A percentile compares a stretch with the other conserved stretches of the same genome.
Conservation (phyloP, 805 yeast genomes). For the Pichia sporocuriosa region DNA sequence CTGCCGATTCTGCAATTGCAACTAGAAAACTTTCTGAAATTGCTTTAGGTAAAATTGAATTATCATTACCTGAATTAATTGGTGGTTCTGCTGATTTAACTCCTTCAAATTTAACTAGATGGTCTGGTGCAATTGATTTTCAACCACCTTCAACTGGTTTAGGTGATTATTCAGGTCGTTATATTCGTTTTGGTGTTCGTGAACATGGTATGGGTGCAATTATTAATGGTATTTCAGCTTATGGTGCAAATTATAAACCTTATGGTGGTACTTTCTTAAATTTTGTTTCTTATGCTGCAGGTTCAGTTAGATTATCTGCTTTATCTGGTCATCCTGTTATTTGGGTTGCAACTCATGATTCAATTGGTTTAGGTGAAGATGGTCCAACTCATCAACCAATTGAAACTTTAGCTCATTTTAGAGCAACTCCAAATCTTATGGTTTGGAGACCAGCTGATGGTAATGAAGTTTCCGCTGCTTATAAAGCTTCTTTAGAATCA, state of each 20-base stretch:
- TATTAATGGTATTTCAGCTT: slow-evolving; percentile 94
- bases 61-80: slow-evolving; percentile 74
- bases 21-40: slow-evolving; percentile 90
- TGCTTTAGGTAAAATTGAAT: slow-evolving; percentile 56
- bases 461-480: slow-evolving; percentile 82
- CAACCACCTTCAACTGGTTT: slow-evolving; percentile 76
- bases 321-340: slow-evolving; percentile 75
- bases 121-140: slow-evolving; percentile 80
- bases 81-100: slow-evolving; percentile 99
- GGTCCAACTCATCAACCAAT: slow-evolving; percentile 94
- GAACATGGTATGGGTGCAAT: slow-evolving; percentile 99
- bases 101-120: slow-evolving; percentile 91
- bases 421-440: slow-evolving; percentile 75
- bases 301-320: slow-evolving; percentile 82
- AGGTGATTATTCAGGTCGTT: slow-evolving; percentile 88
- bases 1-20: slow-evolving; percentile 78
- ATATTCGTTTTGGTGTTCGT: slow-evolving; percentile 96
- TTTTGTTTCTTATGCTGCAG: slow-evolving; percentile 78
- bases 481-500: slow-evolving; percentile 55
- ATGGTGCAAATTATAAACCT: slow-evolving; percentile 75
- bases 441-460: slow-evolving; percentile 96
- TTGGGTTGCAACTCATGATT: slow-evolving; percentile 88
- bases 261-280: slow-evolving; percentile 98
- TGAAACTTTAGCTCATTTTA: slow-evolving; percentile 79
- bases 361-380: slow-evolving; percentile 88